These are phyloP conservation scores for Pythium phragmiticola DNA, from an alignment of 352 stramenopile genomes.

Conservation along the genomic window DNA sequence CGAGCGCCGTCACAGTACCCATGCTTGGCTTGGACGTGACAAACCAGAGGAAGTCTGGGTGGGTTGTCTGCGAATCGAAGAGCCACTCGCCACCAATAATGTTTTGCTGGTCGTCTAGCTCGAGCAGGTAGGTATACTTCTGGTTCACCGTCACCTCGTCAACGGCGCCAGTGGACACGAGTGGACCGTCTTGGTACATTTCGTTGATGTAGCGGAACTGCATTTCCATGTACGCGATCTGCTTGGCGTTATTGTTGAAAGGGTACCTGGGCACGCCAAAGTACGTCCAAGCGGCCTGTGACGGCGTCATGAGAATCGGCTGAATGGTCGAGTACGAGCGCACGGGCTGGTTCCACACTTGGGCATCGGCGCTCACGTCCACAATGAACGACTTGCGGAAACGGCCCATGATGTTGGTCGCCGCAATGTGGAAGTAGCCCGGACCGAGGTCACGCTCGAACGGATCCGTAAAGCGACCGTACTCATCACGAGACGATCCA, in stretches of 20 bases:
- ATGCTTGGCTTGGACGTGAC: slow-evolving; percentile 22
- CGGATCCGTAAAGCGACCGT: slow-evolving; percentile 40
- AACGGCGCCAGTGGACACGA: slow-evolving; percentile 29
- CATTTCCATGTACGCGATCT: slow-evolving; percentile 43
- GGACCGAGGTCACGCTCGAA: slow-evolving; percentile 46
- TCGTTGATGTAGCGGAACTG: slow-evolving; percentile 46
- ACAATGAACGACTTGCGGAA: slow-evolving; percentile 38
- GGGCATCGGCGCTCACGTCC: slow-evolving; percentile 33
- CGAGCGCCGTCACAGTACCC: slow-evolving; percentile 11
- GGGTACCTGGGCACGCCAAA: slow-evolving; percentile 32
- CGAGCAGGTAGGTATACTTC: slow-evolving; percentile 56
- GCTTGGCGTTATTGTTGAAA: slow-evolving; percentile 28
- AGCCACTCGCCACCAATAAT: slow-evolving; percentile 77
- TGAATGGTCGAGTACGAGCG: slow-evolving; percentile 39
- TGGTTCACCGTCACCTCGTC: slow-evolving; percentile 37
- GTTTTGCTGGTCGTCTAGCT: slow-evolving; percentile 54
- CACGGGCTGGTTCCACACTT: slow-evolving; percentile 66
- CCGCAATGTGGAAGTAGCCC: slow-evolving; percentile 28
- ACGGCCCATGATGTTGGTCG: slow-evolving; percentile 45
- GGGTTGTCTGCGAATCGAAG: slow-evolving; percentile 42
- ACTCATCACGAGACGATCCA: slow-evolving; percentile 33
- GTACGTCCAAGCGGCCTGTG: slow-evolving; percentile 23
- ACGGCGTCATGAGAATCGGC: slow-evolving; percentile 33
- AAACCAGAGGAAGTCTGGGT: slow-evolving; percentile 75
- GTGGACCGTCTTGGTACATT: slow-evolving; percentile 39